phyloP scores from a whole-genome alignment of 129 eudicot genomes.

The Sambucus nigra region DNA sequence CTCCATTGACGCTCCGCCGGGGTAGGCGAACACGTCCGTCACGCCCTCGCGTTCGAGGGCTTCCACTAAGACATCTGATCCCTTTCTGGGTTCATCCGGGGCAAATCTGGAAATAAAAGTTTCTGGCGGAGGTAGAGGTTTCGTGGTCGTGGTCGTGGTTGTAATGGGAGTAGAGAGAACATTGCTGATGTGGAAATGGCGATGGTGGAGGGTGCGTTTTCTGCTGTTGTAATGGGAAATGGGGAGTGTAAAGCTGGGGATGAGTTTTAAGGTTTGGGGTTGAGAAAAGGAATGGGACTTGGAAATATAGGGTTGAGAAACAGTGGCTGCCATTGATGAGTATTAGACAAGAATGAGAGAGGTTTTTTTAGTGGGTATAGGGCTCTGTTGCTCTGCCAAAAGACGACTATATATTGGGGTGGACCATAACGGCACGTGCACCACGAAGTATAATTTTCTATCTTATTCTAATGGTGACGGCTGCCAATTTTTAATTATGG shows the following conservation, averaged over 20 bases:
- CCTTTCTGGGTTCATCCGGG: constrained; percentile 50
- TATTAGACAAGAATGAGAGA: no score
- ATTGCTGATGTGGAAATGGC: constrained; percentile 14
- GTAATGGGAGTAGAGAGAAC: constrained; percentile 2
- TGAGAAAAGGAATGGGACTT: not conserved
- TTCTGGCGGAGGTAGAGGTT: not conserved
- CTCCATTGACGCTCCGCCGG: constrained; percentile 77
- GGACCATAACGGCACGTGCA: no score
- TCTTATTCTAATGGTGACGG: no score
- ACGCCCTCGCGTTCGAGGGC: constrained; percentile 65
- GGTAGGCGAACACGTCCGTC: constrained; percentile 59
- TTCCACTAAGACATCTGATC: constrained; percentile 57
- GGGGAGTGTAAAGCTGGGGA: constrained; percentile 10
- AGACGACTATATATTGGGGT: no score
- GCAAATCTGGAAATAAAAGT: constrained; percentile 31
- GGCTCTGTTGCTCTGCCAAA: no score
- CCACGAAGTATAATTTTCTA: no score
- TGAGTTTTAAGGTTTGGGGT: constrained; percentile 1
- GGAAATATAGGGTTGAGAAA: not conserved
- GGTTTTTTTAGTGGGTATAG: no score
- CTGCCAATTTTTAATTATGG: no score
- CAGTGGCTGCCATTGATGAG: constrained; percentile 17
- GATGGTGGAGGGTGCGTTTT: constrained; percentile 15
- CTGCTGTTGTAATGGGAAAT: not conserved
- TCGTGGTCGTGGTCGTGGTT: constrained; percentile 14